phyloP scores from a whole-genome alignment of 1,284 basidiomycete genomes.

The Exsudoporus floridanus region DNA sequence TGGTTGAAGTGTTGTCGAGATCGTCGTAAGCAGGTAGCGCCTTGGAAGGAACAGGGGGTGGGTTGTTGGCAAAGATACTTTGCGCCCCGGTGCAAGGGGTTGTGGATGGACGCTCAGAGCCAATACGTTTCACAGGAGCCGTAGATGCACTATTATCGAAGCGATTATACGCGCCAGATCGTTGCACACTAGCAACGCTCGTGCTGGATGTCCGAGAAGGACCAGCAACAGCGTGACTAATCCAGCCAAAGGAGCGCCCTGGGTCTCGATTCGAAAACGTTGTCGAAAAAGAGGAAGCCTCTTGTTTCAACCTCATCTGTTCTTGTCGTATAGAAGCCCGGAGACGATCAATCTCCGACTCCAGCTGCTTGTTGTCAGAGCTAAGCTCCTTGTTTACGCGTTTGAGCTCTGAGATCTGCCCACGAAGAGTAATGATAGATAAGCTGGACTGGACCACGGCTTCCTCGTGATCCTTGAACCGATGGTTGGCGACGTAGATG shows the following conservation, averaged over 20 bases:
- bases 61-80: conserved; percentile 33
- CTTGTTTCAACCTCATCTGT: conserved; percentile 7
- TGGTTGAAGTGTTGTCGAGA: not conserved
- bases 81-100: conserved; percentile 10
- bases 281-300: not conserved
- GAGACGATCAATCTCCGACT: conserved; percentile 34
- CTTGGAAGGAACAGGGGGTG: conserved; percentile 22
- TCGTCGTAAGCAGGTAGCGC: conserved; percentile 14
- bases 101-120: not conserved
- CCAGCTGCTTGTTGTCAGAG: conserved; percentile 36
- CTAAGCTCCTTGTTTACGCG: conserved; percentile 34
- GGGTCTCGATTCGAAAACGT: not conserved
- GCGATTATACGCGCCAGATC: not conserved
- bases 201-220: conserved; percentile 26
- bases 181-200: not conserved
- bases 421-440: conserved; percentile 42
- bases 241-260: conserved; percentile 8
- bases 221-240: conserved; percentile 26
- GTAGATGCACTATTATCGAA: not conserved
- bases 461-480: conserved; percentile 24
- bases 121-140: not conserved
- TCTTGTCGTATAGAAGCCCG: conserved; percentile 25
- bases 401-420: conserved; percentile 41
- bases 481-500: conserved; percentile 40
- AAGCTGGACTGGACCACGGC: conserved; percentile 50